Percentiles rank a stretch among this genome's conserved stretches.
Evolutionary conservation across 140 eudicot genomes (phyloP).

Genomic region (Flaveria floridana): DNA sequence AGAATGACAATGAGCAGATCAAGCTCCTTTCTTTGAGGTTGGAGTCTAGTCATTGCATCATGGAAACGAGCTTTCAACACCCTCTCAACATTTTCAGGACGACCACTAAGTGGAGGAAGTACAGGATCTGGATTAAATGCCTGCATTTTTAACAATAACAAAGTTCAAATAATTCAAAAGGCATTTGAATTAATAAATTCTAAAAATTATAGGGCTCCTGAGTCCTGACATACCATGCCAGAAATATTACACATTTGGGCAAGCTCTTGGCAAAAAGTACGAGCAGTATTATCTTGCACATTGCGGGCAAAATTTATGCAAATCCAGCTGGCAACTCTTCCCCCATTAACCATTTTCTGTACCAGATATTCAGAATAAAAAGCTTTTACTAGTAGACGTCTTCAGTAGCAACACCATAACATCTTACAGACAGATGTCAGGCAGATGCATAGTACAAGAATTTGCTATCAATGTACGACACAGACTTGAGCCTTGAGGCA

Average conservation of each 20-base stretch:
- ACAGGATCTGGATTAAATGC: conserved; percentile 69
- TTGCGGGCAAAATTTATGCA: conserved; percentile 76
- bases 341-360: conserved; percentile 96
- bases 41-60: conserved; percentile 63
- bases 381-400: no score
- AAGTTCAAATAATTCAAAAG: not conserved
- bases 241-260: conserved; percentile 87
- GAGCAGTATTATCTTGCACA: conserved; percentile 72
- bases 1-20: conserved; percentile 80
- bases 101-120: conserved; percentile 54
- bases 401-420: not conserved
- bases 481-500: not conserved
- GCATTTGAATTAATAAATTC: not conserved
- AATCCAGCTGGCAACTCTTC: conserved; percentile 74
- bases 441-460: not conserved
- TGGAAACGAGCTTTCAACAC: conserved; percentile 68
- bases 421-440: not conserved
- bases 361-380: conserved; percentile 12
- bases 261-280: conserved; percentile 67
- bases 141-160: conserved; percentile 37
- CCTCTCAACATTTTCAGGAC: conserved; percentile 81
- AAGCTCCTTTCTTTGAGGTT: conserved; percentile 60
- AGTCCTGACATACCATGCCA: conserved; percentile 65
- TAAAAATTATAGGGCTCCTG: not conserved
- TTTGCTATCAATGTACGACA: not conserved